Evolutionary conservation across 257 asterid species (phyloP).

Genomic region (Forsythia viridissima): DNA sequence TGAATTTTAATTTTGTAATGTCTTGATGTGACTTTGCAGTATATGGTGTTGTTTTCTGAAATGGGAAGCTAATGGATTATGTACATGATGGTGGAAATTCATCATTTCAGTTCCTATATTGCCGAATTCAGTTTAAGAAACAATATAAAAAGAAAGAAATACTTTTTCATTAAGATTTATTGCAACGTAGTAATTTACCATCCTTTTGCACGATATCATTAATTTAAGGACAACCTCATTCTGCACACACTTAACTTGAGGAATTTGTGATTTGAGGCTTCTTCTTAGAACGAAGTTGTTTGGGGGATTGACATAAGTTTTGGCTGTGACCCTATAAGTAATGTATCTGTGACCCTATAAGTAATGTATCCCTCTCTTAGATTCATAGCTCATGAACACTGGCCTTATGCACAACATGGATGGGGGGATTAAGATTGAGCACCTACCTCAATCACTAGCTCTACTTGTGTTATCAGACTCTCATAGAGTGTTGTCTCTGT

Average conservation of each 20-base stretch:
- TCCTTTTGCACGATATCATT: not conserved
- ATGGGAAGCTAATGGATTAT: not conserved
- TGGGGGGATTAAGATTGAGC: not conserved
- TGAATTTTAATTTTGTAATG: not conserved
- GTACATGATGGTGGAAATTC: not conserved
- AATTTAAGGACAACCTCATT: not conserved
- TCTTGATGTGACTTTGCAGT: not conserved
- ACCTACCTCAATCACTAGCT: not conserved
- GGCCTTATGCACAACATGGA: not conserved
- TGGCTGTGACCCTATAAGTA: not conserved
- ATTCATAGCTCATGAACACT: not conserved
- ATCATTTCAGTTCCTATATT: not conserved
- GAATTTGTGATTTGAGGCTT: not conserved
- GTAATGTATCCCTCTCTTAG: not conserved
- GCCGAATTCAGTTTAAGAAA: not conserved
- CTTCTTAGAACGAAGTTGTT: not conserved
- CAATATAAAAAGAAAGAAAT: not conserved
- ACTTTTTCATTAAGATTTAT: not conserved
- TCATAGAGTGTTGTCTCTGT: not conserved
- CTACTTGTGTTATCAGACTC: not conserved
- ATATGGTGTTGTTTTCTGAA: constrained; percentile 11
- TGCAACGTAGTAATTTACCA: not conserved
- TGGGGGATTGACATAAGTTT: not conserved
- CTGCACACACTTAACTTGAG: not conserved
- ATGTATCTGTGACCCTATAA: too few species aligned